Evolutionary conservation across 768 basidiomycete genomes (phyloP), one percentile per base, ranked within the genome.

Genomic region (Tephrocybe sp.): DNA sequence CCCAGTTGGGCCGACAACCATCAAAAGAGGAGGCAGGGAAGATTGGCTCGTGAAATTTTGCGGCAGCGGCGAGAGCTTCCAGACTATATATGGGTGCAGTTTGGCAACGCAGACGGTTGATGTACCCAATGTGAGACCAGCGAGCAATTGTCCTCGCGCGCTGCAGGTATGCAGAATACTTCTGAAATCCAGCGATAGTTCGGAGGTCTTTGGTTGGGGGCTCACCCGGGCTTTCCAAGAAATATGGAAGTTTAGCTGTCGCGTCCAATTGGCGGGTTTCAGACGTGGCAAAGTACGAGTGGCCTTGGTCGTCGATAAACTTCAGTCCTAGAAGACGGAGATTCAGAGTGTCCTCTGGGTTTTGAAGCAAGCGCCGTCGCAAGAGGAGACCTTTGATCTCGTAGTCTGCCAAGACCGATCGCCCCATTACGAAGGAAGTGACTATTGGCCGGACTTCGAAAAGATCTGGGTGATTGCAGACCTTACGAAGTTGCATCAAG

Each of bases 401-500:
- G 67, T 84, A 84, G 68, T 91, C 82, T 53, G 81, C 91, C 53
- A 82, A 77, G 47, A 78, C 91, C 49, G 85, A 93, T 56, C 78
- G 87, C 50, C 71, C 72, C 83, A 81, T 86, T 4, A 77, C 82
- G 64, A 86, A 91, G 21, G 79, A 92, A 45, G 80, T 90, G 47
- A 82, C 83, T 52, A 86, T 83, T 1, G 93, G 90, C 58, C 93
- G 86, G 43, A 90, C 83, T 66, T 94, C 90, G 63, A 95, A 94
- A 9, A 94, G 74, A 66, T 94, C 88, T 0, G 94, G 95, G 66
- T 97, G 93, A 47, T 91, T 94, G 73, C 92, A 92, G 36, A 95
- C 91, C 72, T 98, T 97, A 47, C 97, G 86, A 3, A 98, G 78
- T 64, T 99, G 97, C 97, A 98, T 99, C 52, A 98, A 79, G 49